Base-by-base conservation (phyloP, 345 rosid genomes). In the Luvunga scandens region DNA sequence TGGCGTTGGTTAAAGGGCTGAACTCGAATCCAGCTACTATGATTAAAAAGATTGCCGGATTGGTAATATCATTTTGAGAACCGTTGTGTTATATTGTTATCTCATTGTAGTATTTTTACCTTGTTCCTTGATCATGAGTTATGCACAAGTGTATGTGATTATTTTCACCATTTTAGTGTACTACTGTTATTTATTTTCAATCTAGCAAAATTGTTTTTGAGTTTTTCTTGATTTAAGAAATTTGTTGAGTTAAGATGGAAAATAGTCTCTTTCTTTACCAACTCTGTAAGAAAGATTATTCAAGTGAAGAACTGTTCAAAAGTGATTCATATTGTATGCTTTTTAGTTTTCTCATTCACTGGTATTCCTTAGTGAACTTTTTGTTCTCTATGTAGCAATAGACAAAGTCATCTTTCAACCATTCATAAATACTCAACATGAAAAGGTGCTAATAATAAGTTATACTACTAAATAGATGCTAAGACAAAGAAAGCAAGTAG, bases 1-100 rank as follows among this genome's bases (percentile, higher is more conserved):
- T 83, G 77, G 87, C 93, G 73, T 85, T 93, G 75, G 95, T 91
- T 72, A 94, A 87, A 84, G 99, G 98, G 79, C 77, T 92, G 85
- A 89, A 88, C 84, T 90, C 99, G 76, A 92, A 94, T 81, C 97
- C 98, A 60, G 93, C 98, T 75, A 88, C 91, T 60, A 80, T 92
- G 83, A 87, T 97, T 66, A 97, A 94, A 86, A 97, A 94, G 90
- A 93, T 94, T 75, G 97, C 97, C 19, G 98, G 90, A 86, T 85
- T 94, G 97, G 99, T 97, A 80, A 89, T 92, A 81, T 56, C 50
- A 71, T 16, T 50, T 79, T 59, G 34, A 48, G 60, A 65, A 33
- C 78, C 72, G 24, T 80, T 72, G 69, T 75, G 78, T 38, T 63
- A 14, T 30, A 71, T 55, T 9, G 18, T 76, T 76, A 28, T 76